Evolutionary conservation across 768 basidiomycete species (phyloP).

Genomic region (Boletus pseudo-olivaceus): DNA sequence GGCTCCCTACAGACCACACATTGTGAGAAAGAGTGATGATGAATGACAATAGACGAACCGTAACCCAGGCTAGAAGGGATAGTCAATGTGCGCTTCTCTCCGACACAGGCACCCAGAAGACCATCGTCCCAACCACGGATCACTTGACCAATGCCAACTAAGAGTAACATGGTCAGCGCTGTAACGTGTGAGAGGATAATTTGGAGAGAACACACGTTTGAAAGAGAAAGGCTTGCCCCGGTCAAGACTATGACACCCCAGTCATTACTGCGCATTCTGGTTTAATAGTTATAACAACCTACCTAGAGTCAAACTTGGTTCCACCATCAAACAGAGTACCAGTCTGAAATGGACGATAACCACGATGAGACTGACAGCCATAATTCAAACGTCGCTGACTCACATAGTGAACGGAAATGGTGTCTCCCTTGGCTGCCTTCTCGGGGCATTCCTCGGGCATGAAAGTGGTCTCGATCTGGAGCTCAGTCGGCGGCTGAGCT

Average conservation of each 20-base stretch:
- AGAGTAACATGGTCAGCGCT: not conserved
- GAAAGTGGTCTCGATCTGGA: slow-evolving; percentile 60
- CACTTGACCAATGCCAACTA: slow-evolving; percentile 79
- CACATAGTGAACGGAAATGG: slow-evolving; percentile 77
- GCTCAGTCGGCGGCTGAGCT: slow-evolving; percentile 48
- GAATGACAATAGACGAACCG: slow-evolving; percentile 47
- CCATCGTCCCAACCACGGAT: slow-evolving; percentile 86
- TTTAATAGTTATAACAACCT: slow-evolving; percentile 23
- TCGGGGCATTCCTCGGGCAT: slow-evolving; percentile 53
- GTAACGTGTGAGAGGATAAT: not conserved
- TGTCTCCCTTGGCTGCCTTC: slow-evolving; percentile 59
- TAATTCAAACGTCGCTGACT: slow-evolving; percentile 18
- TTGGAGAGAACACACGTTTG: slow-evolving; percentile 52
- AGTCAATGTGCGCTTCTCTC: slow-evolving; percentile 85
- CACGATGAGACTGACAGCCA: not conserved
- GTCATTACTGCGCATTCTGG: not conserved
- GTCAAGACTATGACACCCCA: slow-evolving; percentile 48
- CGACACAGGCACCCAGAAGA: slow-evolving; percentile 78
- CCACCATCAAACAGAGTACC: slow-evolving; percentile 76
- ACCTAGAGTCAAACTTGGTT: slow-evolving; percentile 89
- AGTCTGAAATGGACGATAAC: slow-evolving; percentile 34
- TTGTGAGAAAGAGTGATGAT: not conserved
- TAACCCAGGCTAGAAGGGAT: slow-evolving; percentile 82
- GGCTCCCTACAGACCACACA: slow-evolving; percentile 45
- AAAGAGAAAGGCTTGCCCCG: slow-evolving; percentile 73